Evolutionary conservation across 805 yeast species (phyloP), one percentile per base, ranked within the genome.

Genomic region (Peterozyma toletana): DNA sequence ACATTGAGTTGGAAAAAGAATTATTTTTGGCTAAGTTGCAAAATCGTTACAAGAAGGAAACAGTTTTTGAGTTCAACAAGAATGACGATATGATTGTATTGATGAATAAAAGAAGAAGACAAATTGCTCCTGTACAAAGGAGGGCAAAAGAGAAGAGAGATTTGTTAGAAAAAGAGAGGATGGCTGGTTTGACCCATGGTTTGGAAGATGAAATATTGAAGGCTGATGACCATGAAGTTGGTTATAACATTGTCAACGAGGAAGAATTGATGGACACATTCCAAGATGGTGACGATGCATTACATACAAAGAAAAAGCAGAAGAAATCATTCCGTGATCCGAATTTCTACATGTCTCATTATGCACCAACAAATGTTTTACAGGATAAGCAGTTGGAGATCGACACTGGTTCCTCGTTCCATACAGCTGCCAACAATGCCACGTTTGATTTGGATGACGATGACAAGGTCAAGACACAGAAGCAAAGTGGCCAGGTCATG

Each of bases 11-110:
- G 50, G 93, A 85, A 52, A 86, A 86, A 58, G 71, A 83, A 21
- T 73, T 64, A 36, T 82, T 93, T 55, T 71, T 93, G 50, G 85
- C 78, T 5, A 79, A 80, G 53, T 67, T 93, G 48, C 77, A 78
- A 47, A 75, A 86, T 52, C 72, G 96, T 57, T 61, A 69, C 37
- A 69, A 78, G 41, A 83, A 86, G 54, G 98, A 93, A 59, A 93
- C 99, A 0, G 97, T 93, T 3, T 93, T 93, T 59, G 99, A 93
- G 62, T 84, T 89, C 62, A 77, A 80, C 48, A 78, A 81, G 55
- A 73, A 71, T 41, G 86, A 81, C 51, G 83, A 83, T 50, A 70
- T 88, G 57, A 83, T 86, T 35, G 83, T 82, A 43, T 71, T 93
- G 57, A 93, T 93, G 99, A 74, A 80, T 50, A 78, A 80, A 48